phyloP scores from a whole-genome alignment of 805 yeast genomes.

The Pichia sporocuriosa region DNA sequence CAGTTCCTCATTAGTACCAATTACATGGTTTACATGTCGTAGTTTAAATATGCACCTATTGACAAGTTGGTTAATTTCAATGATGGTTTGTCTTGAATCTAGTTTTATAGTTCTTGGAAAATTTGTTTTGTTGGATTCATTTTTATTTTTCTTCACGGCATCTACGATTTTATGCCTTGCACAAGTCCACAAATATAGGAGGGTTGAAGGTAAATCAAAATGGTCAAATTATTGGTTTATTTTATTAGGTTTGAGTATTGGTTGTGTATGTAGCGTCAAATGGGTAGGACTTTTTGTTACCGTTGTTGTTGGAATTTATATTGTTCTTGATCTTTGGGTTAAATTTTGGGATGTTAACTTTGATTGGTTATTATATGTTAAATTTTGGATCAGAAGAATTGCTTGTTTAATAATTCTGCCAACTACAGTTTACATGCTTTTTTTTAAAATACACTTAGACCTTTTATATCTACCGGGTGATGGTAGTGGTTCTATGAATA shows the following conservation, averaged over 20 bases:
- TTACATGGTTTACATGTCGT: slow-evolving; percentile 64
- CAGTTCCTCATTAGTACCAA: slow-evolving; percentile 59
- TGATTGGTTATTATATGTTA: slow-evolving; percentile 41
- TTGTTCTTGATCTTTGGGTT: slow-evolving; percentile 84
- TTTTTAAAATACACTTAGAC: slow-evolving; percentile 72
- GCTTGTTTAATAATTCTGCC: slow-evolving; percentile 63
- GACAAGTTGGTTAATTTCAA: slow-evolving; percentile 53
- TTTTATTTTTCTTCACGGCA: slow-evolving; percentile 69
- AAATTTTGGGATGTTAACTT: slow-evolving; percentile 69
- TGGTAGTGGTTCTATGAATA: slow-evolving; percentile 87
- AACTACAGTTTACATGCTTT: slow-evolving; percentile 49
- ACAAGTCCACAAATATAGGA: slow-evolving; percentile 44
- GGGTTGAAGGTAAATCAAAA: slow-evolving; percentile 31
- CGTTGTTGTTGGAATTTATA: slow-evolving; percentile 80
- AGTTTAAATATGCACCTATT: slow-evolving; percentile 45
- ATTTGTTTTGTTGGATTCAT: slow-evolving; percentile 70
- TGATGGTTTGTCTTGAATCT: slow-evolving; percentile 61
- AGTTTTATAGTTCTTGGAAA: slow-evolving; percentile 65
- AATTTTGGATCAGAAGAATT: slow-evolving; percentile 64
- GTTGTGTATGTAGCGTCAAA: slow-evolving; percentile 78
- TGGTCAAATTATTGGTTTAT: slow-evolving; percentile 50
- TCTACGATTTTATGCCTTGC: slow-evolving; percentile 58
- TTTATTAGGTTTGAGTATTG: slow-evolving; percentile 60
- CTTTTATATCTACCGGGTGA: slow-evolving; percentile 68
- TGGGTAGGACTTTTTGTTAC: slow-evolving; percentile 89